Conservation (phyloP, 148 eudicot species). For the Rhododendron ovatum region DNA sequence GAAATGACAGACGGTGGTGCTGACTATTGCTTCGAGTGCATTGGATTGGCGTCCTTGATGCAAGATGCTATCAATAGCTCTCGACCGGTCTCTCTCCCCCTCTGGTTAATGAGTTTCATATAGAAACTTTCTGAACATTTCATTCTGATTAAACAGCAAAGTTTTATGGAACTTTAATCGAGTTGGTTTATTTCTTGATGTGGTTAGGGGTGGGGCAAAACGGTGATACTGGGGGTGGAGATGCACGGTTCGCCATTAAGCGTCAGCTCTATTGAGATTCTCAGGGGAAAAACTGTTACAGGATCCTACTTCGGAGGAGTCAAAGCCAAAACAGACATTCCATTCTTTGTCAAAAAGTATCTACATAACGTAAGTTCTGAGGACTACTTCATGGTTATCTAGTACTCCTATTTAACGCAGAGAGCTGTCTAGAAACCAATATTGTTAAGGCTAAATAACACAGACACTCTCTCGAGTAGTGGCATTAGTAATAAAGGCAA, state of each 20-base stretch:
- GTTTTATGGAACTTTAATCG: background rate
- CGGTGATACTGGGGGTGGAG: conserved; percentile 57
- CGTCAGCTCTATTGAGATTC: conserved; percentile 21
- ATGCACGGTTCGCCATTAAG: conserved; percentile 36
- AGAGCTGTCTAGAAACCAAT: background rate
- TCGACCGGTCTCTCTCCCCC: conserved; percentile 22
- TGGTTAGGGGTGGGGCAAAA: conserved; percentile 55
- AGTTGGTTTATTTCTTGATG: background rate
- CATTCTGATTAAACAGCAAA: background rate
- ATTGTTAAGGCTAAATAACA: background rate
- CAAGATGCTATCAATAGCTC: conserved; percentile 30
- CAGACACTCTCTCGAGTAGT: background rate
- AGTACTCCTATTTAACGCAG: background rate
- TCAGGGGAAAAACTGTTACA: conserved; percentile 37
- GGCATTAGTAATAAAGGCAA: too few species aligned
- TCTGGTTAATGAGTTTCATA: background rate
- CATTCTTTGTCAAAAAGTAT: conserved; percentile 41
- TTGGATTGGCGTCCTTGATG: conserved; percentile 35
- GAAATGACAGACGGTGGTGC: conserved; percentile 53
- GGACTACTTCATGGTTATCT: background rate
- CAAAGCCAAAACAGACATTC: conserved; percentile 59
- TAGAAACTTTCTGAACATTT: background rate
- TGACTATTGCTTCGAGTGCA: conserved; percentile 52
- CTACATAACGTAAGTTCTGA: conserved; percentile 31
- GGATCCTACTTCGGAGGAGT: conserved; percentile 60